phyloP scores from a whole-genome alignment of 345 rosid species.

The Excoecaria agallocha region DNA sequence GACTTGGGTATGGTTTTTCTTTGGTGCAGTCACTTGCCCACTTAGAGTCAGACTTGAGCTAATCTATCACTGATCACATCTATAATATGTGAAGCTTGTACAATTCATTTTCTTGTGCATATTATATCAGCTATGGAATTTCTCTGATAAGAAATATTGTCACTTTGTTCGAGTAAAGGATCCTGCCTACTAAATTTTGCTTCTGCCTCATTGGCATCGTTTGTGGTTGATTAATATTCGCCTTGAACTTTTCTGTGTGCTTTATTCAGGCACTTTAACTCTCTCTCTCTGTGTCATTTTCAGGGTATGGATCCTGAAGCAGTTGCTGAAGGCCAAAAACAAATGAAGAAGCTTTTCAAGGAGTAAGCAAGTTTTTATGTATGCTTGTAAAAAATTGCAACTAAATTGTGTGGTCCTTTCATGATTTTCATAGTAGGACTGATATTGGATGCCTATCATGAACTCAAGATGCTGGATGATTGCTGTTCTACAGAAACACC shows the following conservation, averaged over 20 bases:
- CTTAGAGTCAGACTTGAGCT: background rate
- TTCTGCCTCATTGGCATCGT: no score
- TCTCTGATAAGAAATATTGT: background rate
- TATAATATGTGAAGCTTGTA: background rate
- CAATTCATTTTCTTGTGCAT: background rate
- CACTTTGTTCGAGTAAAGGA: background rate
- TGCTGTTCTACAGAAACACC: background rate
- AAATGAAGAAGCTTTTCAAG: constrained; percentile 61
- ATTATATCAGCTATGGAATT: background rate
- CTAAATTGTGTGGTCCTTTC: constrained; percentile 6
- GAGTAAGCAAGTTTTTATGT: constrained; percentile 55
- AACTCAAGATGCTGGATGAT: background rate
- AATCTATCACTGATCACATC: background rate
- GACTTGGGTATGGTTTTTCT: background rate
- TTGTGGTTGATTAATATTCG: no score
- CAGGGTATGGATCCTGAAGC: constrained; percentile 55
- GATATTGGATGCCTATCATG: background rate
- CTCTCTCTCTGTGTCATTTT: constrained; percentile 9
- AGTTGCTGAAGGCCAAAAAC: constrained; percentile 53
- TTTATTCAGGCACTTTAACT: constrained; percentile 8
- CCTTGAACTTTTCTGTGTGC: no score
- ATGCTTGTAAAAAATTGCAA: constrained; percentile 6
- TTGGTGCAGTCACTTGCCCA: background rate
- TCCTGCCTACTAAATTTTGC: background rate
- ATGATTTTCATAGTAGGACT: background rate